Evolutionary conservation across 208 protist species (phyloP).

Genomic region (Crithidia acanthocephali): DNA sequence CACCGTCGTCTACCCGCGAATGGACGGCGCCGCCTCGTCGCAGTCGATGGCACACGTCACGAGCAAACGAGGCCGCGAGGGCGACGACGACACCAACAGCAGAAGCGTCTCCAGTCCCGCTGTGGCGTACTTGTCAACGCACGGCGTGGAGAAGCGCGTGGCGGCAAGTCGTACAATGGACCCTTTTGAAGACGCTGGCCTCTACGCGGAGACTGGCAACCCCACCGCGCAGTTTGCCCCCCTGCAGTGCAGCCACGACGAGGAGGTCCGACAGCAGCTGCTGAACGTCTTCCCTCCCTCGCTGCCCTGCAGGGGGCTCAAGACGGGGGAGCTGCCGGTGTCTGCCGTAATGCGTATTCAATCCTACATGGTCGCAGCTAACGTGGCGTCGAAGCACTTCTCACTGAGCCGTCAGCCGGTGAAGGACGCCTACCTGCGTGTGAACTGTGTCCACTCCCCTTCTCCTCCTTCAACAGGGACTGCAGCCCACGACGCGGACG

Average conservation of each 20-base stretch:
- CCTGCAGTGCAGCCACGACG: conserved; percentile 10
- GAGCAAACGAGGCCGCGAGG: conserved; percentile 10
- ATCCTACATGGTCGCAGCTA: neutral
- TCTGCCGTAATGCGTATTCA: neutral
- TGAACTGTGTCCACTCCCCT: neutral
- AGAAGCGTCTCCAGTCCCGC: neutral
- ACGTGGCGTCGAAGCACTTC: neutral
- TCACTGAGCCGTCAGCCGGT: neutral
- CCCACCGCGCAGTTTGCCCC: conserved; percentile 9
- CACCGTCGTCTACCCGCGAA: neutral
- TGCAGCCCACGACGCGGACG: too few species aligned
- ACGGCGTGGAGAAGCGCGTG: neutral
- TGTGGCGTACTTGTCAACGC: neutral
- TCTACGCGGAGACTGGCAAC: conserved; percentile 18
- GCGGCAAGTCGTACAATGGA: neutral
- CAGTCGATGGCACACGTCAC: too few species aligned
- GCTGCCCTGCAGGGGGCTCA: neutral
- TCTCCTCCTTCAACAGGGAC: too few species aligned
- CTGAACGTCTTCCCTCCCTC: conserved; percentile 6
- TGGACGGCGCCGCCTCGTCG: too few species aligned
- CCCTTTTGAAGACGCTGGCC: conserved; percentile 24
- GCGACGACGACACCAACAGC: neutral
- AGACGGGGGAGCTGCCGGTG: neutral
- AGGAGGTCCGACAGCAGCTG: conserved; percentile 11
- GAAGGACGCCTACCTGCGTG: neutral